These are phyloP conservation scores for Coemansia sp. DNA, from an alignment of 192 early-diverging fungal species.

Conservation along the genomic window DNA sequence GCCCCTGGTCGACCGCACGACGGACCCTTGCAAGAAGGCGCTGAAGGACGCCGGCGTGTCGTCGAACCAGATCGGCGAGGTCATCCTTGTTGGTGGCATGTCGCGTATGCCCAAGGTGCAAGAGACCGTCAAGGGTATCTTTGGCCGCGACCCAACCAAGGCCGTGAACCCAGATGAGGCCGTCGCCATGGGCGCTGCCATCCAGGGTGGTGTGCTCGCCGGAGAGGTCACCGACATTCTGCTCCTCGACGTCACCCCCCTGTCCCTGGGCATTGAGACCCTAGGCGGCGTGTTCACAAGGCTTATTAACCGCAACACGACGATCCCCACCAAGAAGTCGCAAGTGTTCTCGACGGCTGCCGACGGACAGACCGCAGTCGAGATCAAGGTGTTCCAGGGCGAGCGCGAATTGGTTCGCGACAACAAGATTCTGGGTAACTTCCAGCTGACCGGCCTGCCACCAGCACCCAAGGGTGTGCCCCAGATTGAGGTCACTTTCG, in stretches of 20 bases:
- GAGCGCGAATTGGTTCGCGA: slow-evolving; percentile 96
- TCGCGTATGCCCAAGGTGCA: slow-evolving; percentile 96
- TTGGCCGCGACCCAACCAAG: slow-evolving; percentile 91
- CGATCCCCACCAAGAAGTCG: slow-evolving; percentile 99
- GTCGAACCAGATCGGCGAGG: slow-evolving; percentile 85
- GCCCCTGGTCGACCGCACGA: slow-evolving; percentile 81
- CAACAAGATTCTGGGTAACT: slow-evolving; percentile 98
- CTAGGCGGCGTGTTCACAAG: slow-evolving; percentile 97
- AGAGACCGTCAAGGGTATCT: slow-evolving; percentile 85
- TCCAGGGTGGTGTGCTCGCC: slow-evolving; percentile 97
- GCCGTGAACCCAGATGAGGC: slow-evolving; percentile 98
- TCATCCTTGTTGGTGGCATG: slow-evolving; percentile 98
- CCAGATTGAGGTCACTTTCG: slow-evolving; percentile 98
- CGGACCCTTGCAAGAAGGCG: slow-evolving; percentile 93
- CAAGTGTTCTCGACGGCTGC: slow-evolving; percentile 99
- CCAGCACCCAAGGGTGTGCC: slow-evolving; percentile 97
- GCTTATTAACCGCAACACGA: slow-evolving; percentile 96
- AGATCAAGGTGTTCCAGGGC: slow-evolving; percentile 98
- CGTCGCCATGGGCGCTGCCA: slow-evolving; percentile 96
- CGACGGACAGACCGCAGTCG: slow-evolving; percentile 96
- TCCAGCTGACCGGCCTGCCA: slow-evolving; percentile 92
- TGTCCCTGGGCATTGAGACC: slow-evolving; percentile 60
- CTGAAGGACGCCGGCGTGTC: slow-evolving; percentile 91
- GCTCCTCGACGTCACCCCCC: too few relatives aligned
- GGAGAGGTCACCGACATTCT: slow-evolving; percentile 88